A percentile compares a stretch with the other conserved stretches of the same genome.
phyloP scores from a whole-genome alignment of 1,284 basidiomycete species.

The Ustilago curta region DNA sequence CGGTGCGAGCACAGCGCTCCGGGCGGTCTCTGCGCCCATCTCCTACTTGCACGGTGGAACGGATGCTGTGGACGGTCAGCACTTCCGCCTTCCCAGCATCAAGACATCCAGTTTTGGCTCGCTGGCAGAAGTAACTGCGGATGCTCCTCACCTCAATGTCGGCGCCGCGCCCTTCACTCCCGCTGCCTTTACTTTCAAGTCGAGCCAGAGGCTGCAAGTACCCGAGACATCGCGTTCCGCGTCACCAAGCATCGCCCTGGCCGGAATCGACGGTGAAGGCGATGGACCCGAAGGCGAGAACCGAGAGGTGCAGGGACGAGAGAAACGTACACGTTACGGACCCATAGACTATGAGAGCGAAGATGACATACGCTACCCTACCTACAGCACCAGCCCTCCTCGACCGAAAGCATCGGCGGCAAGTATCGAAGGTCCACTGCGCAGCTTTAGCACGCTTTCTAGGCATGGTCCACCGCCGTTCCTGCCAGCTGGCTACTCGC shows the following conservation, averaged over 20 bases:
- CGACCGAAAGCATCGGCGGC: conserved; percentile 52
- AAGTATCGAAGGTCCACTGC: conserved; percentile 58
- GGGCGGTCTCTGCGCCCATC: conserved; percentile 26
- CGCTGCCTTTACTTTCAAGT: conserved; percentile 57
- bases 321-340: conserved; percentile 52
- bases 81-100: conserved; percentile 61
- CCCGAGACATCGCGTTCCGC: conserved; percentile 5
- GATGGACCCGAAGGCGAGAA: conserved; percentile 6
- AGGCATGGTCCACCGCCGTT: conserved; percentile 48
- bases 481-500: conserved; percentile 26
- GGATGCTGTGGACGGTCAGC: conserved; percentile 1
- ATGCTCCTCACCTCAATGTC: conserved; percentile 52
- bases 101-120: conserved; percentile 59
- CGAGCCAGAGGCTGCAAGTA: conserved; percentile 44
- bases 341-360: conserved; percentile 41
- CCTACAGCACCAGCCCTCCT: conserved; percentile 35
- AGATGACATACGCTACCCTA: conserved; percentile 21
- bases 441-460: conserved; percentile 40
- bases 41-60: conserved; percentile 3
- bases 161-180: conserved; percentile 59
- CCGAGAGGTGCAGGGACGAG: conserved; percentile 51
- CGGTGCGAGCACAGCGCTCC: not conserved
- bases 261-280: not conserved
- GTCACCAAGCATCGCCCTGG: conserved; percentile 1
- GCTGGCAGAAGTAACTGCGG: conserved; percentile 25